Conservation (phyloP, 805 yeast genomes). For the Tetrapisispora pingtungensis region DNA sequence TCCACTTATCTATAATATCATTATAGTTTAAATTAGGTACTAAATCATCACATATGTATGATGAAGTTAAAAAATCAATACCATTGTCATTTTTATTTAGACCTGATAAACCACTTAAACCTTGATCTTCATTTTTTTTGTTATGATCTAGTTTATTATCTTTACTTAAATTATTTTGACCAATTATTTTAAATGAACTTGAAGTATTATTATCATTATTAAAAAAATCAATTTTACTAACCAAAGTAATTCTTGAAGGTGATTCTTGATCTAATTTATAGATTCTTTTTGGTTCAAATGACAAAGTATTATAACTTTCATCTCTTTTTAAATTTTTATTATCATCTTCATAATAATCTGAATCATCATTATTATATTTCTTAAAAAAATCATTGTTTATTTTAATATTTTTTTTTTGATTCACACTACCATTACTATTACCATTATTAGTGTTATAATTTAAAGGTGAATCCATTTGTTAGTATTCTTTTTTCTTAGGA, state of each 20-base stretch:
- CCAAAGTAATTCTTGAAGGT: constrained; percentile 26
- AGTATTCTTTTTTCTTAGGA: too few relatives aligned
- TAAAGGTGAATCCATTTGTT: background rate
- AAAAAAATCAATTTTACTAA: constrained; percentile 12
- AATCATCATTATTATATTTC: background rate
- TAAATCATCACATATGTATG: constrained; percentile 55
- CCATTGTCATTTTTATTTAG: constrained; percentile 15
- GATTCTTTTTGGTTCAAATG: constrained; percentile 17
- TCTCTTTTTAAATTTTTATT: background rate
- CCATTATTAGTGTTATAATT: too few relatives aligned
- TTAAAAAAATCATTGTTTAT: background rate
- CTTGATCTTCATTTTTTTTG: too few relatives aligned
- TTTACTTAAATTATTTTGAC: too few relatives aligned
- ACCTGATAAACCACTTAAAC: too few relatives aligned
- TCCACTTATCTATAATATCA: constrained; percentile 42
- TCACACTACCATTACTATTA: too few relatives aligned
- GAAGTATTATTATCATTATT: background rate
- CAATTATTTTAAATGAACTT: background rate
- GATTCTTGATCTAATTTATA: constrained; percentile 15
- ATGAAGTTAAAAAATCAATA: constrained; percentile 14
- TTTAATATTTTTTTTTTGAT: background rate
- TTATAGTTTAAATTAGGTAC: constrained; percentile 59
- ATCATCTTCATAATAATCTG: background rate
- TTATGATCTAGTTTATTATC: constrained; percentile 14
- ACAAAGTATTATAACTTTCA: constrained; percentile 8